Percentiles rank a stretch among this genome's conserved stretches.
phyloP scores from a whole-genome alignment of 371 early-diverging fungal genomes.

The Haplosporangium sp. region DNA sequence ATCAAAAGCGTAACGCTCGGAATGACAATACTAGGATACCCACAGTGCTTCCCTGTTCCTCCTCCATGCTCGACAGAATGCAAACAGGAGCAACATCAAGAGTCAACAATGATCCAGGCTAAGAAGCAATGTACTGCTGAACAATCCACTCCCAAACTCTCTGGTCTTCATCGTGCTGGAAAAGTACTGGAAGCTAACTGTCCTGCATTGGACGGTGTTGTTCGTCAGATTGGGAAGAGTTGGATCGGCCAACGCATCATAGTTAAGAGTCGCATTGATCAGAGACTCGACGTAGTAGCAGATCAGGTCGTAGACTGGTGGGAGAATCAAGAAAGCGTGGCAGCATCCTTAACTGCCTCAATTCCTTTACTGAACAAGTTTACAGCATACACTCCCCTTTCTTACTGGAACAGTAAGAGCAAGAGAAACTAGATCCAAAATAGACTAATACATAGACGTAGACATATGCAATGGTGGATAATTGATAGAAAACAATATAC shows the following conservation, averaged over 20 bases:
- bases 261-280: constrained; percentile 8
- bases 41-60: neutral
- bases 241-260: constrained; percentile 33
- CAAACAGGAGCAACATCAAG: constrained; percentile 6
- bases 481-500: neutral
- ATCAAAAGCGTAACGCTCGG: constrained; percentile 13
- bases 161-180: constrained; percentile 31
- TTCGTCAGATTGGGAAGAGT: constrained; percentile 23
- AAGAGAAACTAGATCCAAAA: neutral
- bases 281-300: constrained; percentile 24
- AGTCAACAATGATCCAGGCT: neutral
- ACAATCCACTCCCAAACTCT: neutral
- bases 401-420: neutral
- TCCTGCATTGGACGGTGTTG: constrained; percentile 18
- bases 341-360: constrained; percentile 2
- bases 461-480: neutral
- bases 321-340: constrained; percentile 23
- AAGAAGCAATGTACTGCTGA: neutral
- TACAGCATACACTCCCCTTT: constrained; percentile 11
- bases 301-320: constrained; percentile 36
- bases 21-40: constrained; percentile 12
- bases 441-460: neutral
- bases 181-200: constrained; percentile 33
- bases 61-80: neutral
- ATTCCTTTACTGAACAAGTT: constrained; percentile 15